These are phyloP conservation scores for Chlamydomonas sp. DNA, from an alignment of 139 green algal species.

Conservation along the genomic window DNA sequence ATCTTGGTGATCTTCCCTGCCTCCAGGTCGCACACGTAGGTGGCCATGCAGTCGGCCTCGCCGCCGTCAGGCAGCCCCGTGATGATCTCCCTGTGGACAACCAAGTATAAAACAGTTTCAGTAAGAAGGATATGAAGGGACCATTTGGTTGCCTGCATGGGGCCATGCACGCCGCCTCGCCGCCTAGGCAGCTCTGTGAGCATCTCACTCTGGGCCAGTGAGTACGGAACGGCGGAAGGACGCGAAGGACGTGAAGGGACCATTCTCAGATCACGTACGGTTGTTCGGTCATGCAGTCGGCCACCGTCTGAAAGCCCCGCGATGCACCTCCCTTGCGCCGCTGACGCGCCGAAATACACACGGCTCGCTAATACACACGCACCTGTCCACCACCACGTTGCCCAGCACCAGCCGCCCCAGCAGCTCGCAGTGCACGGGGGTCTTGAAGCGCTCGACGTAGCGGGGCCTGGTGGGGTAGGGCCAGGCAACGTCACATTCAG, in stretches of 20 bases:
- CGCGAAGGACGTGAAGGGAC: too few species aligned
- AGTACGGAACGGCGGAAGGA: too few species aligned
- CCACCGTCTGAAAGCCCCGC: too few species aligned
- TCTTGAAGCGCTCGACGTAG: constrained; percentile 56
- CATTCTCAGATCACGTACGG: too few species aligned
- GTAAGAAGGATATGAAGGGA: neutral
- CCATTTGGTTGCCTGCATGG: neutral
- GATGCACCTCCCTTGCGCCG: neutral
- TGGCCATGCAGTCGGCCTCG: constrained; percentile 54
- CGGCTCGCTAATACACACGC: too few species aligned
- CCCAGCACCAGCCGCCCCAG: constrained; percentile 51
- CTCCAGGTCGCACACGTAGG: constrained; percentile 34
- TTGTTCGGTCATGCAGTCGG: too few species aligned
- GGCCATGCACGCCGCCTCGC: too few species aligned
- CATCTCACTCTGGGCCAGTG: too few species aligned
- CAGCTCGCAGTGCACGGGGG: constrained; percentile 54
- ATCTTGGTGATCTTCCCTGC: constrained; percentile 48
- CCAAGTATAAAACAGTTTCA: neutral
- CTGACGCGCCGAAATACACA: neutral
- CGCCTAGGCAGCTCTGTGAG: too few species aligned
- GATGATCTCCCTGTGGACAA: constrained; percentile 63
- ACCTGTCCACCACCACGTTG: constrained; percentile 50
- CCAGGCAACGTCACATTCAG: neutral
- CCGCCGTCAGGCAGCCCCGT: constrained; percentile 44
- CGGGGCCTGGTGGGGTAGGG: neutral